Base-by-base conservation (phyloP, 2,329 filamentous ascomycete genomes). In the Colletotrichum sp. region DNA sequence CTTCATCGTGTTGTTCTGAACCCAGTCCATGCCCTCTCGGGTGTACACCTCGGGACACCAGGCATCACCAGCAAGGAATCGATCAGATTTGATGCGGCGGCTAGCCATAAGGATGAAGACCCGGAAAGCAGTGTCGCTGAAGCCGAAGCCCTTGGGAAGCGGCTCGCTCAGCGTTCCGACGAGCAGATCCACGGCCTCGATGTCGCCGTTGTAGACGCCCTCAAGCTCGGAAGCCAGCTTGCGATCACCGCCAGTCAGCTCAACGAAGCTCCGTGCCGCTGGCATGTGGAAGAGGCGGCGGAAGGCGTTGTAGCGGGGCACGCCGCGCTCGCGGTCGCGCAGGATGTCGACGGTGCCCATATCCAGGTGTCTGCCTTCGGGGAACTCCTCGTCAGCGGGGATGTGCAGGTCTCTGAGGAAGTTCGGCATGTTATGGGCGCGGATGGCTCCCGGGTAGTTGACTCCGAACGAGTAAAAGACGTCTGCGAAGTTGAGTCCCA, bases 381-480 rank as follows among this genome's bases (percentile, higher is more conserved):
- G 86, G 2, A 69, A 69, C 14, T 60, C 21, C 34, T 61, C 55
- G 24, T 61, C 67, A 21, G 30, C 67, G 2, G 67, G 67, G 16
- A 83, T 84, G 18, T 80, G 78, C 2, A 88, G 79, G 64, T 85
- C 80, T 26, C 85, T 84, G 12, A 89, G 79, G 79, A 89, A 85
- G 67, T 82, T 61, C 28, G 77, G 77, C 30, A 59, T 72, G 78
- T 83, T 82, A 77, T 80, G 74, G 67, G 79, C 80, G n/a, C 80
- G 87, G 66, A 89, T 85, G 9, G 87, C 86, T 64, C 87, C 87
- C 1, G 87, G 87, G 75, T 86, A 86, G 79, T 87, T 87, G 79
- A 88, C 85, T 30, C 87, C 87, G 74, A 88, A 88, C 28, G 84
- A 85, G 79, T 88, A 88, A 72, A 86, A 85, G 6, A 79, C 80